phyloP scores from a whole-genome alignment of 768 basidiomycete species.

The Termitomyces sp. region DNA sequence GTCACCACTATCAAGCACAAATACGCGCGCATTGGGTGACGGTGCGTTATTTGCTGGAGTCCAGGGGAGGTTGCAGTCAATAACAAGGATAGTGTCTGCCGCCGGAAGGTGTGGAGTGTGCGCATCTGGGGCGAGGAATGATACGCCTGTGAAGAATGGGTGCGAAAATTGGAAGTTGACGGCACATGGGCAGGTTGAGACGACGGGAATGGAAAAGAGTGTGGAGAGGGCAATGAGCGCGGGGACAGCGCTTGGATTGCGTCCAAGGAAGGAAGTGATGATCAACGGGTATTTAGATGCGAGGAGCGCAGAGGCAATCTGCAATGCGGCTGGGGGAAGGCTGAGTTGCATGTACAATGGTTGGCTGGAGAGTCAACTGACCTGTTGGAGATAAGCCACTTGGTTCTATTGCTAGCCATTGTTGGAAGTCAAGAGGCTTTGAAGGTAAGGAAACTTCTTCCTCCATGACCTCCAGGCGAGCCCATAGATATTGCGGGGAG shows the following conservation, averaged over 20 bases:
- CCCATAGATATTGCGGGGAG: conserved; percentile 75
- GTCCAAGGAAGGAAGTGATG: conserved; percentile 57
- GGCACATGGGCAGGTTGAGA: conserved; percentile 37
- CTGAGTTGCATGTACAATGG: neutral
- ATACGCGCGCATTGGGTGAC: conserved; percentile 37
- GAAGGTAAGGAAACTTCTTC: conserved; percentile 42
- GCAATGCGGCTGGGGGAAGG: conserved; percentile 22
- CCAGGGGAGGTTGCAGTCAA: conserved; percentile 70
- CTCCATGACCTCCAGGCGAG: conserved; percentile 63
- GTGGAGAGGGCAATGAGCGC: conserved; percentile 43
- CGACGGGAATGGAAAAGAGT: conserved; percentile 49
- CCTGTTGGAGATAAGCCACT: conserved; percentile 37
- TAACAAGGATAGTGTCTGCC: conserved; percentile 60
- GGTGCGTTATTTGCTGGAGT: conserved; percentile 46
- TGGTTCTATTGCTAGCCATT: conserved; percentile 51
- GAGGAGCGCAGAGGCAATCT: conserved; percentile 44
- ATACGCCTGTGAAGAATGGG: conserved; percentile 14
- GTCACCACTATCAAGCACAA: conserved; percentile 57
- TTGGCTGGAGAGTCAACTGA: conserved; percentile 6
- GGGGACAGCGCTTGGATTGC: conserved; percentile 40
- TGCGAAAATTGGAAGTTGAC: too few relatives aligned
- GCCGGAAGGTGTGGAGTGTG: conserved; percentile 41
- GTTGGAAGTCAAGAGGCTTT: conserved; percentile 18
- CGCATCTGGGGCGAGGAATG: conserved; percentile 38
- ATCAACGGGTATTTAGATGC: conserved; percentile 52